These are phyloP conservation scores for Huntiella omanensis DNA, from an alignment of 2,329 filamentous ascomycete genomes.

Conservation along the genomic window DNA sequence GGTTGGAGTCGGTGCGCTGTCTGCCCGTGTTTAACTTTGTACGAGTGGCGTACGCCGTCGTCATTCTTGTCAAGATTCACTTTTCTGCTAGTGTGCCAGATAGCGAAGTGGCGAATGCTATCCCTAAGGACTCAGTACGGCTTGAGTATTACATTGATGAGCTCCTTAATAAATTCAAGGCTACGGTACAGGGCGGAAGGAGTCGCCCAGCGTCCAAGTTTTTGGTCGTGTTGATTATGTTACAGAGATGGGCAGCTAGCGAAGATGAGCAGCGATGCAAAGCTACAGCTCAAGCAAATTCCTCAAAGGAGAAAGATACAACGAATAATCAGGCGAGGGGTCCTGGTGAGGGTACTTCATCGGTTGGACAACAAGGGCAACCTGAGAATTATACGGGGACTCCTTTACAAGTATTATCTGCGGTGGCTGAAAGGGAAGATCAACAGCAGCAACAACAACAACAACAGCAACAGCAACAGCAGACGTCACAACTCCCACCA, in stretches of 20 bases:
- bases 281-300: not conserved
- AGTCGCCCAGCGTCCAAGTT: slow-evolving; percentile 53
- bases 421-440: not conserved
- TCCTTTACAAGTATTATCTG: slow-evolving; percentile 9
- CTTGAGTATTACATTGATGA: slow-evolving; percentile 46
- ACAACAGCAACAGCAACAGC: not conserved
- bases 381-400: not conserved
- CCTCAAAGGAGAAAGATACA: no score
- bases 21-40: slow-evolving; percentile 55
- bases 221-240: slow-evolving; percentile 48
- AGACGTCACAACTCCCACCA: not conserved
- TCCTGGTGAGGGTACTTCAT: not conserved
- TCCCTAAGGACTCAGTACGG: slow-evolving; percentile 48
- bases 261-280: not conserved
- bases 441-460: not conserved
- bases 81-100: slow-evolving; percentile 44
- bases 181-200: slow-evolving; percentile 41
- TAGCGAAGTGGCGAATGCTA: slow-evolving; percentile 49
- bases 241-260: slow-evolving; percentile 46
- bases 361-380: no score
- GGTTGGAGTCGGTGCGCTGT: slow-evolving; percentile 37
- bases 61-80: slow-evolving; percentile 57
- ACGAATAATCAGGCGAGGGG: no score
- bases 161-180: slow-evolving; percentile 49
- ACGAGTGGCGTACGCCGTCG: slow-evolving; percentile 50